Evolutionary conservation across 495 filamentous ascomycete genomes (phyloP).

Genomic region (Penicillium argentinense): DNA sequence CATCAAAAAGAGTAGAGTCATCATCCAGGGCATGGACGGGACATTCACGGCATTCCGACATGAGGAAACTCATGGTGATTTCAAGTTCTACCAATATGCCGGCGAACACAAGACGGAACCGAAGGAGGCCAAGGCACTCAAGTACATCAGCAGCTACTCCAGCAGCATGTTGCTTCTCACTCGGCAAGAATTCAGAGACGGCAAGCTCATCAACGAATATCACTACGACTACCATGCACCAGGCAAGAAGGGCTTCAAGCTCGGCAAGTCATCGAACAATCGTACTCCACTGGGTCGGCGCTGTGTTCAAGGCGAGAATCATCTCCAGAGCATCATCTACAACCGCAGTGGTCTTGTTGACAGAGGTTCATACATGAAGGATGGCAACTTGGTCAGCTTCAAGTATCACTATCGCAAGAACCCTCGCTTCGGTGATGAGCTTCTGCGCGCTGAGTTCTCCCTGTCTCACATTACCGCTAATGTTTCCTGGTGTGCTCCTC

Average conservation of each 20-base stretch:
- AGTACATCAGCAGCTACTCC: conserved; percentile 48
- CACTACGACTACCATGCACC: conserved; percentile 49
- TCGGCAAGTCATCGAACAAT: conserved; percentile 25
- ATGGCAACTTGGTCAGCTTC: conserved; percentile 55
- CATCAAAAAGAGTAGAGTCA: conserved; percentile 45
- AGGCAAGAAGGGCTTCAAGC: conserved; percentile 31
- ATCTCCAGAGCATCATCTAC: conserved; percentile 52
- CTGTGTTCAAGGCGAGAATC: conserved; percentile 47
- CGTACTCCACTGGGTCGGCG: conserved; percentile 49
- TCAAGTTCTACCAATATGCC: conserved; percentile 48
- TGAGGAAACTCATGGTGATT: conserved; percentile 34
- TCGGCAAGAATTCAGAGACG: conserved; percentile 49
- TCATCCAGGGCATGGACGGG: conserved; percentile 46
- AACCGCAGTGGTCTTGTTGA: conserved; percentile 55
- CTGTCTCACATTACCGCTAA: conserved; percentile 55
- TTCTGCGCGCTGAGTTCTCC: conserved; percentile 57
- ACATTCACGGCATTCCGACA: conserved; percentile 51
- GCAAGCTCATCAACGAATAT: conserved; percentile 48
- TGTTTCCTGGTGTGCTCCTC: conserved; percentile 60
- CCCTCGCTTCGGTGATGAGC: conserved; percentile 53
- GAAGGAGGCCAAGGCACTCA: conserved; percentile 38
- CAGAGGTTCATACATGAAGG: conserved; percentile 55
- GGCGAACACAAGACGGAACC: conserved; percentile 48
- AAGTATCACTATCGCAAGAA: conserved; percentile 59
- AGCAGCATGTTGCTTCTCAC: conserved; percentile 47